Evolutionary conservation across 176 grass and related monocot species (phyloP).

Genomic region (Avena atlantica): DNA sequence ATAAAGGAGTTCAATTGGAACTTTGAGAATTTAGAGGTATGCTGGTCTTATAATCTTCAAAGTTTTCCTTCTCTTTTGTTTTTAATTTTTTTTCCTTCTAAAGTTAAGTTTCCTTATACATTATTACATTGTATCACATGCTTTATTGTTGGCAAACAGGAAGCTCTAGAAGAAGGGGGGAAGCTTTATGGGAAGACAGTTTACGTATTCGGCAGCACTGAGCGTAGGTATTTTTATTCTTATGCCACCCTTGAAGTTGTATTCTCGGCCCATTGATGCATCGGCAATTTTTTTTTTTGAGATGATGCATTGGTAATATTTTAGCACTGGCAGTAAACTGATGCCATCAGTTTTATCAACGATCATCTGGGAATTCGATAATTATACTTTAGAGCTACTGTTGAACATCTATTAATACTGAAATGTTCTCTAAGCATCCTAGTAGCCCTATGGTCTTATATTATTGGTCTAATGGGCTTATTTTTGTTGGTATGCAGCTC

Average conservation of each 20-base stretch:
- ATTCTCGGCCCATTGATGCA: not conserved
- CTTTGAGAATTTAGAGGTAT: constrained; percentile 91
- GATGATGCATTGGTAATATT: not conserved
- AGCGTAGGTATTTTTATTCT: constrained; percentile 54
- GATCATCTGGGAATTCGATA: constrained; percentile 13
- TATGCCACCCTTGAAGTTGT: not conserved
- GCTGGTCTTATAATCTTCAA: constrained; percentile 9
- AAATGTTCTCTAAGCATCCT: not conserved
- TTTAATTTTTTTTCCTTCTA: not conserved
- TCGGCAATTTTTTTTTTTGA: not conserved
- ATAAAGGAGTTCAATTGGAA: constrained; percentile 83
- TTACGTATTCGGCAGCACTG: constrained; percentile 90
- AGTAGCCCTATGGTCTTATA: not conserved
- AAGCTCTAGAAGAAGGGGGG: constrained; percentile 78
- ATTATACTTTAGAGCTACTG: not conserved
- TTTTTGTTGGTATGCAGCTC: constrained; percentile 63
- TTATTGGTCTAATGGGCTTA: constrained; percentile 3
- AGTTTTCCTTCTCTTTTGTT: not conserved
- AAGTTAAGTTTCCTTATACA: constrained; percentile 1
- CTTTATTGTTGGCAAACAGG: constrained; percentile 51
- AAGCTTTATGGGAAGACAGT: constrained; percentile 82
- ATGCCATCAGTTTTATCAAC: not conserved
- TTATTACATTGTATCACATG: not conserved
- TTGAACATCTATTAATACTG: constrained; percentile 10
- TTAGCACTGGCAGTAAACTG: not conserved